phyloP scores from a whole-genome alignment of 208 protist species.

The Leishmania arabica region DNA sequence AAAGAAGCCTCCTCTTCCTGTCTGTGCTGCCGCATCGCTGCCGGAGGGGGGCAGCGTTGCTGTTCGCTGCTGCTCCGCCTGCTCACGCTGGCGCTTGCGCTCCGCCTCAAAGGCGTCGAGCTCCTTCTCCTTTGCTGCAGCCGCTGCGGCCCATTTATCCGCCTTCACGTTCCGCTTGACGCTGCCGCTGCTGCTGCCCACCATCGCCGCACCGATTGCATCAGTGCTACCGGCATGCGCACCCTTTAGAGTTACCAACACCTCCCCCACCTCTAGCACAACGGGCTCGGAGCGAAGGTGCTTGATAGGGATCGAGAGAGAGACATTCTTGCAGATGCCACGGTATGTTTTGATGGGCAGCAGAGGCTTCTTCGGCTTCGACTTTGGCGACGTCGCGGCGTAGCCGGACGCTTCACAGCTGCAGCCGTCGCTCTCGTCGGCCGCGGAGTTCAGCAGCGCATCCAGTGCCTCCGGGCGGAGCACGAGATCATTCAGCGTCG shows the following conservation, averaged over 20 bases:
- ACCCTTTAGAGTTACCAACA: conserved; percentile 67
- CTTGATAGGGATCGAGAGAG: conserved; percentile 74
- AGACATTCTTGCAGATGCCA: conserved; percentile 82
- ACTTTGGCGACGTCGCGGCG: conserved; percentile 5
- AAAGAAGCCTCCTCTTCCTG: conserved; percentile 52
- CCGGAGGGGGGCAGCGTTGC: not conserved
- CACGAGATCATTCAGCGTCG: conserved; percentile 72
- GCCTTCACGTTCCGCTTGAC: conserved; percentile 38
- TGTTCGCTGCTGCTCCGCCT: conserved; percentile 21
- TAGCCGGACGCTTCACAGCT: not conserved
- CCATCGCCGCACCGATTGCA: not conserved
- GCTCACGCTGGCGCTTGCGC: conserved; percentile 52
- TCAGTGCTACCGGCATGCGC: conserved; percentile 13
- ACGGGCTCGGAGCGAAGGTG: conserved; percentile 84
- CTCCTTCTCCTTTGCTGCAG: conserved; percentile 55
- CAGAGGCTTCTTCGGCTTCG: conserved; percentile 11
- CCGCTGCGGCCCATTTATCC: conserved; percentile 44
- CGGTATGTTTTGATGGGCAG: conserved; percentile 55
- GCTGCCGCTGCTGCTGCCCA: not conserved
- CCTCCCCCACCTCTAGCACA: conserved; percentile 74
- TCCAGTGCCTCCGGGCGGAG: conserved; percentile 70
- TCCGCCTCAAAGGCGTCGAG: conserved; percentile 77
- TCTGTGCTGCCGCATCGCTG: not conserved
- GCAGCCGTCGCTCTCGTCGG: conserved; percentile 16
- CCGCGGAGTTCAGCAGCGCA: conserved; percentile 40